These are phyloP conservation scores for Leptosphaerulina australis DNA, from an alignment of 2,329 filamentous ascomycete species.

Conservation along the genomic window DNA sequence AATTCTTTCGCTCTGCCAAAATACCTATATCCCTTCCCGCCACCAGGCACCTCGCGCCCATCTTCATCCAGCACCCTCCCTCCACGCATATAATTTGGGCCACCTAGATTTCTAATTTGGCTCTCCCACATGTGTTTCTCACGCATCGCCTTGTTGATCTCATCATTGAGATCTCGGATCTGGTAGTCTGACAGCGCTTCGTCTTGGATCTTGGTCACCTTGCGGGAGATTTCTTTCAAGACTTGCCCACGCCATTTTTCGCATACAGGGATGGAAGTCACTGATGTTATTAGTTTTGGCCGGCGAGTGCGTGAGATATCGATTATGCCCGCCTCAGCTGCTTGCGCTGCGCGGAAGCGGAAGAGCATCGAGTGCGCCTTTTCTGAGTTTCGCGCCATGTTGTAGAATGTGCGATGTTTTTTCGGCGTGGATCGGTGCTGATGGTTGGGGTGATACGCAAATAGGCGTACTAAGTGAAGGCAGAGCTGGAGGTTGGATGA, in stretches of 20 bases:
- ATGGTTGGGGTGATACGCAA: neutral
- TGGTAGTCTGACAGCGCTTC: constrained; percentile 91
- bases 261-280: constrained; percentile 82
- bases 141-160: constrained; percentile 98
- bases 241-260: constrained; percentile 99
- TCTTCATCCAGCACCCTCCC: constrained; percentile 62
- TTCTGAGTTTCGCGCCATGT: constrained; percentile 88
- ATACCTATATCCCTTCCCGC: constrained; percentile 83
- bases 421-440: neutral
- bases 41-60: constrained; percentile 62
- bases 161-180: constrained; percentile 96
- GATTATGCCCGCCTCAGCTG: constrained; percentile 93
- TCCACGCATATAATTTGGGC: constrained; percentile 93
- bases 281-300: constrained; percentile 86
- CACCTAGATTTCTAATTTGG: constrained; percentile 93
- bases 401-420: constrained; percentile 26
- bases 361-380: constrained; percentile 99
- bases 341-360: constrained; percentile 97
- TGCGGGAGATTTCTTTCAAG: constrained; percentile 94
- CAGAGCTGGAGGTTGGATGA: neutral
- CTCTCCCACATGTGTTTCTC: constrained; percentile 99
- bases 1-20: constrained; percentile 89
- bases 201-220: constrained; percentile 96
- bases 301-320: constrained; percentile 88
- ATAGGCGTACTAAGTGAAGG: neutral